Conservation (phyloP, 352 stramenopile species). For the Globisporangium perplexum region DNA sequence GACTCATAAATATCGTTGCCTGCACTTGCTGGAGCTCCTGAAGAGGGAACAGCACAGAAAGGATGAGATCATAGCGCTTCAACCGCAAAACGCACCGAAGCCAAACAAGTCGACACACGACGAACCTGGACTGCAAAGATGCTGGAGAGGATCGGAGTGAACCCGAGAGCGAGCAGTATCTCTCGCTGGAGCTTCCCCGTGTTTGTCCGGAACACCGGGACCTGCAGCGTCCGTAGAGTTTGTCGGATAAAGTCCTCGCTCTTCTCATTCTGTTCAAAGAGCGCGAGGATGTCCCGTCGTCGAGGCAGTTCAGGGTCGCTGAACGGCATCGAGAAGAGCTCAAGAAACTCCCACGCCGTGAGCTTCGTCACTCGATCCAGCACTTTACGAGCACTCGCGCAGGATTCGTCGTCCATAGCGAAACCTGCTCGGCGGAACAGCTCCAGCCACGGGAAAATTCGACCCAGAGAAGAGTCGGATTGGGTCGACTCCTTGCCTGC, state of each 20-base stretch:
- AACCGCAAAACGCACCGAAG: not conserved
- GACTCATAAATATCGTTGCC: slow-evolving; percentile 46
- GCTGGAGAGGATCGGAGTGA: slow-evolving; percentile 66
- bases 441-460: slow-evolving; percentile 63
- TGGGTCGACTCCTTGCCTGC: slow-evolving; percentile 2
- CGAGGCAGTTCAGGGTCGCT: slow-evolving; percentile 48
- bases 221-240: slow-evolving; percentile 33
- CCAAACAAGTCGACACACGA: not conserved
- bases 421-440: slow-evolving; percentile 57
- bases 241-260: slow-evolving; percentile 54
- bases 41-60: not conserved
- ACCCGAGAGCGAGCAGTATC: slow-evolving; percentile 54
- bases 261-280: slow-evolving; percentile 55
- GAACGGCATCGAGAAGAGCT: slow-evolving; percentile 81
- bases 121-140: slow-evolving; percentile 78
- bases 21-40: slow-evolving; percentile 66
- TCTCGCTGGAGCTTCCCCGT: slow-evolving; percentile 23
- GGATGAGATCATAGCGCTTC: not conserved
- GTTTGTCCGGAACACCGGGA: slow-evolving; percentile 47
- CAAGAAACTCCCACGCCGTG: slow-evolving; percentile 68
- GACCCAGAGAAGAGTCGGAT: slow-evolving; percentile 6
- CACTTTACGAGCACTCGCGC: slow-evolving; percentile 26
- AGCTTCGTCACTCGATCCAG: slow-evolving; percentile 36
- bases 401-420: slow-evolving; percentile 46
- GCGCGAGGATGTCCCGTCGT: slow-evolving; percentile 51